phyloP scores from a whole-genome alignment of 257 asterid genomes.

The Solanum commersonii region DNA sequence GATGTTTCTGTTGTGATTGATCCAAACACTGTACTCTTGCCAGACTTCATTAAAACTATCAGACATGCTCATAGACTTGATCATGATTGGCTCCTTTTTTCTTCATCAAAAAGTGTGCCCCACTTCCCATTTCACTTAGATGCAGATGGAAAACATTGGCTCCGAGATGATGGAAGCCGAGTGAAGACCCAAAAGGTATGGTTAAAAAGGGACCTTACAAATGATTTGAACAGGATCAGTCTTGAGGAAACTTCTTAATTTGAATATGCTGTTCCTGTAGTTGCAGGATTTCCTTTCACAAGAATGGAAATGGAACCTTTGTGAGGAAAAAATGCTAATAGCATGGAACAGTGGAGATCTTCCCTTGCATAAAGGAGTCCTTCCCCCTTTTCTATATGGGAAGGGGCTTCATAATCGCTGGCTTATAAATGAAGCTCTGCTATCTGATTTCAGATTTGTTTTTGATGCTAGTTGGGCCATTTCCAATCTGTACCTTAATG shows the following conservation, averaged over 20 bases:
- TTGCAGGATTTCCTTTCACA: slow-evolving; percentile 58
- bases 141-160: slow-evolving; percentile 45
- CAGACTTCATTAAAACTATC: slow-evolving; percentile 55
- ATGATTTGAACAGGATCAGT: slow-evolving; percentile 5
- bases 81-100: slow-evolving; percentile 77
- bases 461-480: slow-evolving; percentile 69
- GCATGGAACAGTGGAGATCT: slow-evolving; percentile 86
- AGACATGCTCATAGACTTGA: slow-evolving; percentile 65
- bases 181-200: slow-evolving; percentile 39
- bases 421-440: slow-evolving; percentile 69
- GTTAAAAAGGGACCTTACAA: slow-evolving; percentile 1
- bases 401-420: slow-evolving; percentile 73
- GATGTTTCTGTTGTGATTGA: slow-evolving; percentile 66
- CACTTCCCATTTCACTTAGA: slow-evolving; percentile 49
- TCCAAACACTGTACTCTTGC: slow-evolving; percentile 65
- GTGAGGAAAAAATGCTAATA: slow-evolving; percentile 50
- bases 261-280: slow-evolving; percentile 28
- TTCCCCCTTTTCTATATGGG: slow-evolving; percentile 78
- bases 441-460: slow-evolving; percentile 67
- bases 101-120: slow-evolving; percentile 40
- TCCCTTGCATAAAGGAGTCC: slow-evolving; percentile 81
- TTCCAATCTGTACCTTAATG: slow-evolving; percentile 38
- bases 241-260: slow-evolving; percentile 1
- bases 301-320: slow-evolving; percentile 6
- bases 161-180: slow-evolving; percentile 35